Evolutionary conservation across 1,284 basidiomycete genomes (phyloP).

Genomic region (Hymenochaete sp.): DNA sequence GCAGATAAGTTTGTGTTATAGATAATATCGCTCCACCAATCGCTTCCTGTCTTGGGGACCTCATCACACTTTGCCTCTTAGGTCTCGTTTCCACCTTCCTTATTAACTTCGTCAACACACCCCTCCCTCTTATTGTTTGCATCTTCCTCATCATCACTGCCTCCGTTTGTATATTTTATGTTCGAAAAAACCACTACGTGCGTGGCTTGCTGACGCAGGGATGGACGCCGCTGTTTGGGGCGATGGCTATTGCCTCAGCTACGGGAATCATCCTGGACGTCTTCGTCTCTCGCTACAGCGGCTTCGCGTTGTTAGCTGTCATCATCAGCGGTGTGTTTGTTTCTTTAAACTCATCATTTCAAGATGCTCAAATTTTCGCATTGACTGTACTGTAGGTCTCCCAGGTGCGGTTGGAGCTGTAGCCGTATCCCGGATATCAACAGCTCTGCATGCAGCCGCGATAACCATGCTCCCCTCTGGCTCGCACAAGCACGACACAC

Average conservation of each 20-base stretch:
- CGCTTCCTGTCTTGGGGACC: constrained; percentile 87
- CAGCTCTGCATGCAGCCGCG: constrained; percentile 63
- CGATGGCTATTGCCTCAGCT: constrained; percentile 87
- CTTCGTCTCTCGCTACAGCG: constrained; percentile 81
- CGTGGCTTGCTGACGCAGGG: constrained; percentile 70
- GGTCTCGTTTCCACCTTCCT: constrained; percentile 58
- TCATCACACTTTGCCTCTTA: constrained; percentile 80
- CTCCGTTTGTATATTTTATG: constrained; percentile 43
- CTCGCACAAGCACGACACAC: constrained; percentile 14
- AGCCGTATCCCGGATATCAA: constrained; percentile 86
- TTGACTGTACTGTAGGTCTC: constrained; percentile 41
- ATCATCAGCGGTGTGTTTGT: constrained; percentile 70
- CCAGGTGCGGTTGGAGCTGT: constrained; percentile 88
- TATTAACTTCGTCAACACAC: constrained; percentile 56
- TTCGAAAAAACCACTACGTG: constrained; percentile 60
- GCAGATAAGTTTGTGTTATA: constrained; percentile 24
- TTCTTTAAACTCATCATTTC: background rate
- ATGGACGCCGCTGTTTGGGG: constrained; percentile 85
- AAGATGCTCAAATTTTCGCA: background rate
- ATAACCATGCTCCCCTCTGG: constrained; percentile 19
- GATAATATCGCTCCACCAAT: constrained; percentile 95
- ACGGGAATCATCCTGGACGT: constrained; percentile 88
- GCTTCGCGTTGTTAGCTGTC: constrained; percentile 82
- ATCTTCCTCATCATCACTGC: constrained; percentile 49
- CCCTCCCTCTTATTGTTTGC: constrained; percentile 55